Conservation (phyloP, 257 asterid species). For the Salvia rosmarinus region DNA sequence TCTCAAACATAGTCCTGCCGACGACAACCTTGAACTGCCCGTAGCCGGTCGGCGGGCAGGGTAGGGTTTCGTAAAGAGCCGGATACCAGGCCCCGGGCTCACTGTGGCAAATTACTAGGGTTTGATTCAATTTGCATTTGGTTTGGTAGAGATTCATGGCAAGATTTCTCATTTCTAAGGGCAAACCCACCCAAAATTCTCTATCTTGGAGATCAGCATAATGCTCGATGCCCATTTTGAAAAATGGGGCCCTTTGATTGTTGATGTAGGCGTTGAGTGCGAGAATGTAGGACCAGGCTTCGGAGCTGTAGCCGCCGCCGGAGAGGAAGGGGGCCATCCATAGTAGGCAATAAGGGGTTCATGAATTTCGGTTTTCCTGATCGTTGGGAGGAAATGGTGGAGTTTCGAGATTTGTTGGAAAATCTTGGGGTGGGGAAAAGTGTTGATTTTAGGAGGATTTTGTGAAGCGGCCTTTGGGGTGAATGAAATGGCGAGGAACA, state of each 20-base stretch:
- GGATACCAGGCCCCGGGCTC: constrained; percentile 98
- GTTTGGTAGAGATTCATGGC: constrained; percentile 58
- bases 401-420: constrained; percentile 31
- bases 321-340: constrained; percentile 98
- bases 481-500: constrained; percentile 55
- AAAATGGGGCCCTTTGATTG: constrained; percentile 44
- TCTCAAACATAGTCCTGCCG: constrained; percentile 95
- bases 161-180: constrained; percentile 59
- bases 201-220: constrained; percentile 71
- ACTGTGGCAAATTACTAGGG: constrained; percentile 82
- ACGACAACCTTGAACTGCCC: constrained; percentile 57
- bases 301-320: constrained; percentile 94
- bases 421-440: constrained; percentile 31
- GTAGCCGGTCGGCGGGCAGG: constrained; percentile 69
- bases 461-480: constrained; percentile 32
- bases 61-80: constrained; percentile 69
- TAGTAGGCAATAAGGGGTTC: constrained; percentile 60
- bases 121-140: constrained; percentile 56
- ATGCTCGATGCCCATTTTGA: constrained; percentile 64
- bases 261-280: constrained; percentile 53
- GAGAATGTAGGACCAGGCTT: constrained; percentile 88
- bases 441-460: constrained; percentile 36
- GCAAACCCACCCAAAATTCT: constrained; percentile 81
- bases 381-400: constrained; percentile 22
- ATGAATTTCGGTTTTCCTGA: constrained; percentile 3